phyloP scores from a whole-genome alignment of 73 alveolate species.

The Tetrahymena borealis region DNA sequence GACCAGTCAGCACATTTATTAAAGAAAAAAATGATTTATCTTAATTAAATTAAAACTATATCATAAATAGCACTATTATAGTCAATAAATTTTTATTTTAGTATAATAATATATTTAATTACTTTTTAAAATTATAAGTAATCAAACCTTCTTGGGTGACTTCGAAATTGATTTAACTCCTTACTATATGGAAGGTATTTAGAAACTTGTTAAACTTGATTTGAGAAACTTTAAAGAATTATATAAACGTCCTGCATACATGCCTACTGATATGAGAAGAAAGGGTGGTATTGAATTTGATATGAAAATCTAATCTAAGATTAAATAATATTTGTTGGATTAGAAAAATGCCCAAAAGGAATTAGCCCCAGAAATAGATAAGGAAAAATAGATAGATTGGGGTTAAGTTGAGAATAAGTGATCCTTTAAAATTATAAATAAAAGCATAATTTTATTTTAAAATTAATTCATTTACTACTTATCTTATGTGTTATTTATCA shows the following conservation, averaged over 20 bases:
- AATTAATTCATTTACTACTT: too few species aligned
- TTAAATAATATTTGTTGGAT: neutral
- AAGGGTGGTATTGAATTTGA: neutral
- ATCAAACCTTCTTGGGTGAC: neutral
- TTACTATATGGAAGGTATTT: neutral
- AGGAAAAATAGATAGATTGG: neutral
- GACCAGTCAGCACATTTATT: neutral
- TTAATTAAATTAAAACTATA: too few species aligned
- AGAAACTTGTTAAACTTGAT: neutral
- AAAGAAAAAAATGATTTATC: too few species aligned
- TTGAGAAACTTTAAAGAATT: neutral
- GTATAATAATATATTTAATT: too few species aligned
- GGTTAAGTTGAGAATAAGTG: neutral
- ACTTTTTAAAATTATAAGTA: neutral
- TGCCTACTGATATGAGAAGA: neutral
- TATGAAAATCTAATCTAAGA: neutral
- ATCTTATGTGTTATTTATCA: too few species aligned
- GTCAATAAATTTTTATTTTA: too few species aligned
- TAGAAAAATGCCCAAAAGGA: neutral
- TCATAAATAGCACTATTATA: too few species aligned
- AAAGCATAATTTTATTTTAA: neutral
- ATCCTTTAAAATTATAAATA: too few species aligned
- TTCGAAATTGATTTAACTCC: neutral
- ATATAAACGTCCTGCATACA: neutral
- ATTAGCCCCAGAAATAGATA: neutral